Evolutionary conservation across 2,329 filamentous ascomycete genomes (phyloP), one percentile per base, ranked within the genome.

Genomic region (Pseudogymnoascus sp.): DNA sequence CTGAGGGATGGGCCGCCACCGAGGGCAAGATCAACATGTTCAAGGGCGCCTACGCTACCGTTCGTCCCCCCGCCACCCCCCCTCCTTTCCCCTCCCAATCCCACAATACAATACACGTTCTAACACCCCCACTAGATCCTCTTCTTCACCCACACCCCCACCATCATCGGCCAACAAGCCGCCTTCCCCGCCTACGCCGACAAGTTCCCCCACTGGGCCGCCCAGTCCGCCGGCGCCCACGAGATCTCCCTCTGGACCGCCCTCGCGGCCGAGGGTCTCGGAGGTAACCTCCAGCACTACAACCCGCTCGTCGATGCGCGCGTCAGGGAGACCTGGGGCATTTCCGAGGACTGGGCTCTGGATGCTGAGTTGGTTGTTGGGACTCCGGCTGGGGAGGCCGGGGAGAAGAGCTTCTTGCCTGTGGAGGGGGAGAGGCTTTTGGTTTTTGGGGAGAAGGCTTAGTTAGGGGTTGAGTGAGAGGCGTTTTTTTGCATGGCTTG

Each of bases 271-370:
- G 91, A 95, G 74, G 91, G 92, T 31, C 84, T 96, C 64, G 91
- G 91, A 68, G 89, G 88, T 74, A 96, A 93, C 82, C 82, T 96
- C 62, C 92, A 96, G 82, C 92, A 96, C 80, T 96, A 96, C 82
- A 95, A 91, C 83, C 91, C 91, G 19, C 77, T 96, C 64, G 85
- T 96, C 69, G 89, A 96, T 77, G 80, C 82, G 68, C 85, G 87
- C 78, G 88, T 92, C 62, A 78, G 82, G 50, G 62, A 77, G 66
- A 79, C 85, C 69, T 96, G 90, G 89, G 82, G 82, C 64, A 70
- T 96, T 33, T 88, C 90, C 47, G 72, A 77, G 17, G 82, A 83
- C 70, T 96, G 92, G 91, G 84, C 84, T 72, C 83, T 96, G 68
- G 85, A 87, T 73, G 87, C 89, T 23, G 91, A 96, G 82, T 80